Conservation (phyloP, 345 rosid species). For the Populus deltoides region DNA sequence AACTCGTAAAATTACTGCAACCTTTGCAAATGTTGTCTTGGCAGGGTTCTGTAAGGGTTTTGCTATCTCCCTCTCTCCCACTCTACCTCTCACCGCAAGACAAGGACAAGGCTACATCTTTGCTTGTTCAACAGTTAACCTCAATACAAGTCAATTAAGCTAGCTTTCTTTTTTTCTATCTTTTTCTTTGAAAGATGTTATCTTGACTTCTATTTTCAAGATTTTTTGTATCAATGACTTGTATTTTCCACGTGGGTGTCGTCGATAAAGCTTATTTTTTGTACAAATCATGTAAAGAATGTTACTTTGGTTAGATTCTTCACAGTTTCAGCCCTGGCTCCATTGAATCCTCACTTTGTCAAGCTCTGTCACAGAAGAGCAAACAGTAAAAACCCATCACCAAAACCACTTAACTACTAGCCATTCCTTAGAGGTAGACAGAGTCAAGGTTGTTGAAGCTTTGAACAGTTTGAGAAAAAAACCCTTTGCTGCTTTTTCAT, state of each 20-base stretch:
- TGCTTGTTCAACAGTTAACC: no score
- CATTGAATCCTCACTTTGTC: slow-evolving; percentile 19
- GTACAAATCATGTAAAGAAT: slow-evolving; percentile 11
- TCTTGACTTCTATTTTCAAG: no score
- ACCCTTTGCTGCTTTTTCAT: slow-evolving; percentile 48
- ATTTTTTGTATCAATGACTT: no score
- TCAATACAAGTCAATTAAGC: no score
- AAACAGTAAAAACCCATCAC: neutral
- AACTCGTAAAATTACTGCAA: no score
- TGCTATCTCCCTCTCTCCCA: no score
- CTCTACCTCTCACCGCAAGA: no score
- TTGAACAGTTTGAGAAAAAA: slow-evolving; percentile 37
- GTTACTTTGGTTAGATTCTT: slow-evolving; percentile 19
- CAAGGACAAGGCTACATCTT: no score
- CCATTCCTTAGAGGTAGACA: slow-evolving; percentile 25
- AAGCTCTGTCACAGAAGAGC: slow-evolving; percentile 21
- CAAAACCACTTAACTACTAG: slow-evolving; percentile 1
- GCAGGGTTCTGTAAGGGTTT: no score
- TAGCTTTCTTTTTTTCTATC: no score
- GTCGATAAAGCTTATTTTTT: slow-evolving; percentile 9
- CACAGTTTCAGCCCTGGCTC: slow-evolving; percentile 27
- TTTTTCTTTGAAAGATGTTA: no score
- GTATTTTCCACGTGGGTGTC: slow-evolving; percentile 29
- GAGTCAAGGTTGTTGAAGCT: slow-evolving; percentile 26
- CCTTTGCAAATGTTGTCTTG: no score